Evolutionary conservation across 257 asterid genomes (phyloP).

Genomic region (Ligustrum vulgare): DNA sequence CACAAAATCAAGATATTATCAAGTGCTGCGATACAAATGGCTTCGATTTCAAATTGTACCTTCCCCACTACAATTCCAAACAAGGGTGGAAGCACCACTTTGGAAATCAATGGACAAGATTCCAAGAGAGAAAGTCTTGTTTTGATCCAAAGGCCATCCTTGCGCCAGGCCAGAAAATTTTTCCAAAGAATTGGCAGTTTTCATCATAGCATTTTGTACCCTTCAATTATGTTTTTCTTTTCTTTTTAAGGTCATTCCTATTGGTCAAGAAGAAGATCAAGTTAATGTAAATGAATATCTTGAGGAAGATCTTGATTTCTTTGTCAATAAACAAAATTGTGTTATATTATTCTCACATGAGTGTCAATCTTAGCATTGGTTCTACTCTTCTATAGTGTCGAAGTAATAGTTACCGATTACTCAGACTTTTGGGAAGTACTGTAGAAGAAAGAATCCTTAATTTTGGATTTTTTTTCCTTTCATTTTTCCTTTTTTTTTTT

Average conservation of each 20-base stretch:
- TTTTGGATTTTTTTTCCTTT: too few species aligned
- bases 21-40: conserved; percentile 51
- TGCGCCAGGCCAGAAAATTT: conserved; percentile 92
- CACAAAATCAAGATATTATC: conserved; percentile 66
- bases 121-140: conserved; percentile 54
- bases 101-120: conserved; percentile 81
- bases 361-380: too few species aligned
- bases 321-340: conserved; percentile 16
- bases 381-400: too few species aligned
- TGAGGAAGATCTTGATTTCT: conserved; percentile 33
- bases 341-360: too few species aligned
- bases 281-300: conserved; percentile 56
- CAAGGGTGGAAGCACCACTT: conserved; percentile 79
- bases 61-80: conserved; percentile 64
- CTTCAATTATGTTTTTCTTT: background rate
- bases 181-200: conserved; percentile 55
- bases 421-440: too few species aligned
- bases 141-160: conserved; percentile 90
- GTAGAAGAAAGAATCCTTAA: too few species aligned
- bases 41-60: conserved; percentile 70
- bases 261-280: conserved; percentile 31
- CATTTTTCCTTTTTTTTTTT: too few species aligned
- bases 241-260: conserved; percentile 19
- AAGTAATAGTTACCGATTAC: too few species aligned
- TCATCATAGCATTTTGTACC: conserved; percentile 17